Evolutionary conservation across 1,284 basidiomycete genomes (phyloP).

Genomic region (Cutaneotrichosporon sp.): DNA sequence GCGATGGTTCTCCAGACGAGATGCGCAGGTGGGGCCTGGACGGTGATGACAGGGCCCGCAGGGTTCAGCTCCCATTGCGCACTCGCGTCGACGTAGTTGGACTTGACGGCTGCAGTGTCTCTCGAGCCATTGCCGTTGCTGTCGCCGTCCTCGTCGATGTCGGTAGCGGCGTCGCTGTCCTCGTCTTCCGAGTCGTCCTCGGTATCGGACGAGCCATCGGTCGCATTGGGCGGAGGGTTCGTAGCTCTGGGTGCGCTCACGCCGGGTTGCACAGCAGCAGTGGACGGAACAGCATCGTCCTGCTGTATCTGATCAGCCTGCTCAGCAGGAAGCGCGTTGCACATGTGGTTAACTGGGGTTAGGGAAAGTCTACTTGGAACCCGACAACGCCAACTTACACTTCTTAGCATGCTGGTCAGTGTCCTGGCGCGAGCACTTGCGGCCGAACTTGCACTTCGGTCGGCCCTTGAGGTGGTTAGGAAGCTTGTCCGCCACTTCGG

Average conservation of each 20-base stretch:
- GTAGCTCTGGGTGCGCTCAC: background rate
- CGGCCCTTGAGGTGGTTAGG: constrained; percentile 10
- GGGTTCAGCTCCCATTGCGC: background rate
- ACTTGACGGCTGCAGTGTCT: no score
- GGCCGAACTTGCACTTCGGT: constrained; percentile 23
- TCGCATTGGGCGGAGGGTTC: background rate
- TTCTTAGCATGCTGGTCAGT: constrained; percentile 18
- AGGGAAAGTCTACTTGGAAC: background rate
- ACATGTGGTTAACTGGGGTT: constrained; percentile 24
- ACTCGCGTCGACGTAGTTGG: background rate
- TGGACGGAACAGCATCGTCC: constrained; percentile 20
- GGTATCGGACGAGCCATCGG: background rate
- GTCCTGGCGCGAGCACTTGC: constrained; percentile 20
- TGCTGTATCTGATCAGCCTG: constrained; percentile 17
- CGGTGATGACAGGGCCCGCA: background rate
- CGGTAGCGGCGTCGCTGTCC: constrained; percentile 6
- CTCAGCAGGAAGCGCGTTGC: constrained; percentile 13
- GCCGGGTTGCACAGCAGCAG: background rate
- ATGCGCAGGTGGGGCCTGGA: background rate
- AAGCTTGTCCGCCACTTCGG: constrained; percentile 11
- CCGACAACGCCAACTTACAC: constrained; percentile 18
- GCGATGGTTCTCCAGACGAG: background rate
- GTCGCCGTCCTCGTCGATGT: constrained; percentile 2
- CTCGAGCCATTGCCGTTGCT: background rate
- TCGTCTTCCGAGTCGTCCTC: constrained; percentile 5